A percentile compares a stretch with the other conserved stretches of the same genome.
Evolutionary conservation across 2,329 filamentous ascomycete genomes (phyloP).

Genomic region (Pyrenochaeta sp.): DNA sequence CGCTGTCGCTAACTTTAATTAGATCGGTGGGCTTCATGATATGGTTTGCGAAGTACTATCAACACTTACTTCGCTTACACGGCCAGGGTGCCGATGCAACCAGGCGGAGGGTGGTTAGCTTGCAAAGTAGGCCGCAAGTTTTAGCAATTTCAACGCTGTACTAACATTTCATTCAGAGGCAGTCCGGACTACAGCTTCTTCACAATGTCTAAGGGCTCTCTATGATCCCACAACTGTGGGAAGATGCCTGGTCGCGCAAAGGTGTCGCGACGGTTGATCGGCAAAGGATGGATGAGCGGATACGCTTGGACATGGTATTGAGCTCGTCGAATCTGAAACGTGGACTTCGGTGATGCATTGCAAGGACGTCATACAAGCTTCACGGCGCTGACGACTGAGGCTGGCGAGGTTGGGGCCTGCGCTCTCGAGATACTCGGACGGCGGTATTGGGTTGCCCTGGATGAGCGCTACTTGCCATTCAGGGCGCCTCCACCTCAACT

Average conservation of each 20-base stretch:
- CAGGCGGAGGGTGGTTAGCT: too few relatives aligned
- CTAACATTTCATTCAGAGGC: not conserved
- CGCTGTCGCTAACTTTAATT: too few relatives aligned
- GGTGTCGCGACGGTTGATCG: not conserved
- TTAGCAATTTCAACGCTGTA: not conserved
- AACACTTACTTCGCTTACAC: too few relatives aligned
- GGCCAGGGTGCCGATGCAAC: too few relatives aligned
- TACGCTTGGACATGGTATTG: too few relatives aligned
- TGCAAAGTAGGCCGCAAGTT: not conserved
- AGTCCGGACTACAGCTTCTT: too few relatives aligned
- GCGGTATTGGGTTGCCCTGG: not conserved
- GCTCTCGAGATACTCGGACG: conserved; percentile 9
- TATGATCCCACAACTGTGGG: not conserved
- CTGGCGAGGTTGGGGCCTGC: conserved; percentile 10
- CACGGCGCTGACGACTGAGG: conserved; percentile 7
- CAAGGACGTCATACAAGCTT: conserved; percentile 7
- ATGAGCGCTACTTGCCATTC: not conserved
- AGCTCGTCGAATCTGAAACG: not conserved
- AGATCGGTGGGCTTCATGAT: too few relatives aligned
- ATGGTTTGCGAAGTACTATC: too few relatives aligned
- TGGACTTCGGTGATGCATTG: not conserved
- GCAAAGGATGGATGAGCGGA: too few relatives aligned
- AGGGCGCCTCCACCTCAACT: not conserved
- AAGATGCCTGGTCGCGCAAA: not conserved
- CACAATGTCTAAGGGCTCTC: too few relatives aligned